phyloP scores from a whole-genome alignment of 805 yeast species.

The Komagataella ulmi region DNA sequence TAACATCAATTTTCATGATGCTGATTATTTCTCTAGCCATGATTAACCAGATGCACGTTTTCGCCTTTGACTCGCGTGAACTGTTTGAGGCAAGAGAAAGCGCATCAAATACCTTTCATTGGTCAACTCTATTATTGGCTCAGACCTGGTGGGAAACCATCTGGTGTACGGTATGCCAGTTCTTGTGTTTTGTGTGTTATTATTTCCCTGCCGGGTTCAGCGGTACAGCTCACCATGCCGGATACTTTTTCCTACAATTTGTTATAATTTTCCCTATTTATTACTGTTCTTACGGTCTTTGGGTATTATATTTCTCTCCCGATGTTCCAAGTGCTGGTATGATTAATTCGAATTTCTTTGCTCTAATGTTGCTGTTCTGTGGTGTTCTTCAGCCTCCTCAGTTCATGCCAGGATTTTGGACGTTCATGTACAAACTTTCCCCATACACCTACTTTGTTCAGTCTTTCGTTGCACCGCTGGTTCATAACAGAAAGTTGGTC shows the following conservation, averaged over 20 bases:
- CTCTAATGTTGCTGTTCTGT: constrained; percentile 21
- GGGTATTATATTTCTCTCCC: constrained; percentile 29
- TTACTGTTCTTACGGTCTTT: constrained; percentile 21
- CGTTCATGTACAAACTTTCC: constrained; percentile 28
- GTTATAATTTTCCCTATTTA: constrained; percentile 18
- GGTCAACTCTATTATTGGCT: constrained; percentile 44
- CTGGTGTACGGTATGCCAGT: constrained; percentile 33
- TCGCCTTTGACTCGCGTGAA: constrained; percentile 44
- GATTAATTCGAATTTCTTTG: constrained; percentile 23
- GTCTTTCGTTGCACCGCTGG: constrained; percentile 25
- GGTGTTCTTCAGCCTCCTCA: constrained; percentile 28
- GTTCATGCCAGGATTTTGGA: constrained; percentile 36
- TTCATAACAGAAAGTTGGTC: constrained; percentile 22
- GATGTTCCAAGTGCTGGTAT: constrained; percentile 28
- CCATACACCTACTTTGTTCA: constrained; percentile 37
- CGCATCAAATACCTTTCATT: constrained; percentile 60
- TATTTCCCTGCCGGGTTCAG: constrained; percentile 19
- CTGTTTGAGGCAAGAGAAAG: constrained; percentile 60
- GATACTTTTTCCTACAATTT: constrained; percentile 19
- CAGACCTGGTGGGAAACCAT: constrained; percentile 49
- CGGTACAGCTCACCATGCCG: constrained; percentile 18
- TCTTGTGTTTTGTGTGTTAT: constrained; percentile 29
- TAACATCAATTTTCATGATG: constrained; percentile 39
- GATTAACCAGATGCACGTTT: constrained; percentile 51
- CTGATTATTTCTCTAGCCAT: constrained; percentile 48